Evolutionary conservation across 148 eudicot genomes (phyloP), one percentile per base, ranked within the genome.

Genomic region (Polygonum aviculare): DNA sequence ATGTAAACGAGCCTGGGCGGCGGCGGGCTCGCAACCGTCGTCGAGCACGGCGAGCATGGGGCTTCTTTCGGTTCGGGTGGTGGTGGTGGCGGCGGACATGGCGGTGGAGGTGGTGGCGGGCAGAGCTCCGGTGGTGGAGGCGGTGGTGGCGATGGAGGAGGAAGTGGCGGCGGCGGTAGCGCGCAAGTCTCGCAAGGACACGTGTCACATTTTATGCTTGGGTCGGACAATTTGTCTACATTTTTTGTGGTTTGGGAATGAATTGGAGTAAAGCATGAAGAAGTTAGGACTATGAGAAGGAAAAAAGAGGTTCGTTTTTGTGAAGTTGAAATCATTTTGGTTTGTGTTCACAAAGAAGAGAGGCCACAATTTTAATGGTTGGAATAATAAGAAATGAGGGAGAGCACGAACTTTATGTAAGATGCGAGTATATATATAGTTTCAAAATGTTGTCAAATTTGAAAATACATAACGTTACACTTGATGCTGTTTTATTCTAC

Each of bases 21-120:
- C 38, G 69, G 69, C 69, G 69, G 69, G 10, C 69, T 60, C 12
- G 31, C 33, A 10, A 60, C 69, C 69, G 85, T 50, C 40, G 87
- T 71, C 2, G 90, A 87, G 38, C 69, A 60, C 38, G 10, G 10
- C 6, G 39, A 60, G 69, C 69, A 60, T 4, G 69, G 69, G 5
- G 39, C 39, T 60, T 60, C 69, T 4, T 60, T 60, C 5, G 39
- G 38, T 5, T 12, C 38, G 1, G 69, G 69, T 12, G 69, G 69
- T 1, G 67, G 35, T 2, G 63, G 63, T 22, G 67, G 59, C 3
- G 60, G 60, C 6, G 60, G 60, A 8, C 60, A 54, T 54, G 60
- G 60, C 60, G 60, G 60, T 19, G 60, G 60, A 54, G 60, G 60
- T 2, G 60, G 60, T 0, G 60, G 60, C 10, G 60, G 67, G 36